phyloP scores from a whole-genome alignment of 108 stramenopile species.

The Cyclostephanos tholiformis region DNA sequence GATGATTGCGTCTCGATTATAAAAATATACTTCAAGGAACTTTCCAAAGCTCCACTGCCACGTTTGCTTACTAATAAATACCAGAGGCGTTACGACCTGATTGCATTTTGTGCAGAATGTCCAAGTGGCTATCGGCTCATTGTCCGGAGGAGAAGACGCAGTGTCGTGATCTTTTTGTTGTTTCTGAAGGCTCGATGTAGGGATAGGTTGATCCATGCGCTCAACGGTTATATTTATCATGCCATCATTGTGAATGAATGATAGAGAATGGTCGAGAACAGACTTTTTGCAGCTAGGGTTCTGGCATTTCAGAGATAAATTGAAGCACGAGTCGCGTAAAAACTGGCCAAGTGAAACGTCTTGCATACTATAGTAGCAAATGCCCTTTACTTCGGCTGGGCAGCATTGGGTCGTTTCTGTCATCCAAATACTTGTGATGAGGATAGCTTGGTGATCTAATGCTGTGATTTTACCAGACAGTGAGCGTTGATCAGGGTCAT shows the following conservation, averaged over 20 bases:
- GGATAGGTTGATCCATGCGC: conserved; percentile 78
- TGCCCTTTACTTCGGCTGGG: conserved; percentile 96
- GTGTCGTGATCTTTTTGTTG: conserved; percentile 30
- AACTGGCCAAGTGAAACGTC: conserved; percentile 95
- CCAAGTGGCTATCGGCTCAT: conserved; percentile 89
- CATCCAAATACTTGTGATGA: conserved; percentile 96
- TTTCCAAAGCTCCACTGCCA: conserved; percentile 97
- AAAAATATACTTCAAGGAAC: conserved; percentile 93
- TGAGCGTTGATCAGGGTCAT: conserved; percentile 62
- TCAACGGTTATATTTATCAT: conserved; percentile 90
- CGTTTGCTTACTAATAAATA: conserved; percentile 87
- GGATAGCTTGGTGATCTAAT: conserved; percentile 90
- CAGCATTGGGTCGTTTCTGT: conserved; percentile 87
- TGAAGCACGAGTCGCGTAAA: conserved; percentile 93
- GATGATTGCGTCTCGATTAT: conserved; percentile 85
- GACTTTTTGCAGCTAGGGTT: conserved; percentile 92
- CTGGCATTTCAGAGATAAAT: conserved; percentile 89
- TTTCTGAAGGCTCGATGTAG: conserved; percentile 40
- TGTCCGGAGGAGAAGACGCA: conserved; percentile 32
- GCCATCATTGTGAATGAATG: conserved; percentile 93
- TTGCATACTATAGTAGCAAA: conserved; percentile 91
- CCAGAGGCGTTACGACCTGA: conserved; percentile 85
- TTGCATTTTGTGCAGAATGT: conserved; percentile 88
- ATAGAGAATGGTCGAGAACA: conserved; percentile 89
- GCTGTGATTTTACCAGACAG: conserved; percentile 75